Evolutionary conservation across 306 rosid genomes (phyloP), one percentile per base, ranked within the genome.

Genomic region (Aeschynomene evenia): DNA sequence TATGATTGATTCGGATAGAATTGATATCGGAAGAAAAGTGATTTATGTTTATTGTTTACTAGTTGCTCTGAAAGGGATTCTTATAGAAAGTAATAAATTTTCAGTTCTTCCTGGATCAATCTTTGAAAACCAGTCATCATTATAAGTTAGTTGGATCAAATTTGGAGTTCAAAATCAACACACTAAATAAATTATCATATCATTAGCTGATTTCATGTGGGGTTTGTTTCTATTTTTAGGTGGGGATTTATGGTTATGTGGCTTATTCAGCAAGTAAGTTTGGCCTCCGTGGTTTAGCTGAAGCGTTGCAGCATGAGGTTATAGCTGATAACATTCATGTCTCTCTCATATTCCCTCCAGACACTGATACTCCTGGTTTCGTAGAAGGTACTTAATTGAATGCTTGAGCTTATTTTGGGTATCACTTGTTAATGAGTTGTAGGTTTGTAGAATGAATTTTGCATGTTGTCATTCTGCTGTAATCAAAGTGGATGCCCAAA

Each of bases 261-360:
- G 98, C 94, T 19, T 93, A 93, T 76, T 87, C 97, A 0, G 96
- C 97, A 6, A 90, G 90, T 77, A 93, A 90, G 69, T 90, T 93
- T 79, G 98, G 87, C 34, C 96, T 93, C 9, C 83, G 93, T 45
- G 98, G 98, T 65, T 80, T 93, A 63, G 98, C 94, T 3, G 94
- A 90, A 68, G 82, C 98, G 14, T 77, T 93, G 75, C 98, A 93
- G 28, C 98, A 93, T 13, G 98, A 90, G 77, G 81, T 93, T 61
- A 86, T 90, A 24, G 87, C 59, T 2, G 87, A 90, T 57, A 77
- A 88, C 59, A 93, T 93, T 79, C 91, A 88, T 28, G 74, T 93
- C 45, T 93, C 96, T 58, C 81, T 93, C 7, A 81, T 93, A 46
- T 90, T 86, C 62, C 98, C 98, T 66, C 98, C 98, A 0, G 98